Base-by-base conservation (phyloP, 257 asterid species). In the Nicotiana paniculata region DNA sequence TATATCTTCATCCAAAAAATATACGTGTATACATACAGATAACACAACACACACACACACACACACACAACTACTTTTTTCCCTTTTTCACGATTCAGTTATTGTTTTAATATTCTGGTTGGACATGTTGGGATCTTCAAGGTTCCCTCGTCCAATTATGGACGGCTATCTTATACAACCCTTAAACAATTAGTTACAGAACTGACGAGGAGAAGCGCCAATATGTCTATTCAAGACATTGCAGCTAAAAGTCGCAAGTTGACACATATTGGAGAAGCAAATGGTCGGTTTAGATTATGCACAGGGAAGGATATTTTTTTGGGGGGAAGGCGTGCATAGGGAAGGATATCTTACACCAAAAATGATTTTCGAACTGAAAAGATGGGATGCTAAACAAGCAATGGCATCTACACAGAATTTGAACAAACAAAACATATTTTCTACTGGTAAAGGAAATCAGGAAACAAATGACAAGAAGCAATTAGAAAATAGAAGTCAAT, bases 1-100 rank as follows among this genome's bases (percentile, higher is more conserved):
- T 7, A 39, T 39, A 39, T 30, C 33, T 30, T 30, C 33, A 30
- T 30, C 33, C 33, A 30, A 30, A 30, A 30, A 1, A 30, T 30
- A 30, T 30, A 30, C 33, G 3, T 2, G 3, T 1, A 30, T 30
- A 30, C 33, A 30, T 30, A 30, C 33, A 30, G 33, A 30, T 30
- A 30, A 30, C 33, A 30, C 33, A 66, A 2, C 1, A 0, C 1
- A 4, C 1, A 6, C 16, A 0, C 1, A 6, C 16, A 0, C 26
- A 16, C 7, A 18, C 32, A 37, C 30, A 35, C 30, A 3, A 0
- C 16, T 61, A 39, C 4, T 62, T 24, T 62, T 24, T 12, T 6
- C 2, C 68, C 68, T 24, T 62, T 24, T 24, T 11, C 68, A 2
- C 2, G 8, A 32, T 62, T 61, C 28, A 7, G 10, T 62, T 24